Percentiles rank a stretch among this genome's conserved stretches.
Evolutionary conservation across 768 basidiomycete genomes (phyloP).

Genomic region (Xerocomus spinulosus): DNA sequence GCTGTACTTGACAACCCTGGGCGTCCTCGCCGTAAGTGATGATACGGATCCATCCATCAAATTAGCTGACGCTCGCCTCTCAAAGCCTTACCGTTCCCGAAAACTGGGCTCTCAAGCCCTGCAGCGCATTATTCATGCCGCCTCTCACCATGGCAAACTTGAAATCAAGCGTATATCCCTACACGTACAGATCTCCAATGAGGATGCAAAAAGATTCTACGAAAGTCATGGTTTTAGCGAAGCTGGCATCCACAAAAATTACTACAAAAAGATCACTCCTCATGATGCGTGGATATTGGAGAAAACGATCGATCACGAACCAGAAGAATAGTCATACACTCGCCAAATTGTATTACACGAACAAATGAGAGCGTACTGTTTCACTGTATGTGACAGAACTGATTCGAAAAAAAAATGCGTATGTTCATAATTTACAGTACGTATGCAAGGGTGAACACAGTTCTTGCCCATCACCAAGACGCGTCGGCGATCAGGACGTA

Average conservation of each 20-base stretch:
- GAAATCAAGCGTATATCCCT: slow-evolving; percentile 70
- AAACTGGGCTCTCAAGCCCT: slow-evolving; percentile 71
- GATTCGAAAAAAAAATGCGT: slow-evolving; percentile 14
- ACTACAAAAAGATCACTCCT: slow-evolving; percentile 88
- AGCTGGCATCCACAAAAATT: slow-evolving; percentile 59
- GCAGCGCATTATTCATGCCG: slow-evolving; percentile 61
- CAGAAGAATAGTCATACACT: slow-evolving; percentile 22
- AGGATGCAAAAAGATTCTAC: slow-evolving; percentile 74
- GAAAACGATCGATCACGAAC: slow-evolving; percentile 39
- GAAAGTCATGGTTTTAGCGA: slow-evolving; percentile 78
- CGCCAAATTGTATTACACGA: slow-evolving; percentile 26
- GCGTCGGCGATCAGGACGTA: slow-evolving; percentile 16
- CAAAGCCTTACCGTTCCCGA: slow-evolving; percentile 80
- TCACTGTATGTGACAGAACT: slow-evolving; percentile 14
- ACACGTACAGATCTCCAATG: slow-evolving; percentile 85
- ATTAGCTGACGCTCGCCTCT: slow-evolving; percentile 13
- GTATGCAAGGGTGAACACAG: slow-evolving; percentile 23
- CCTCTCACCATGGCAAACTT: slow-evolving; percentile 52
- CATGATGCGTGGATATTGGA: slow-evolving; percentile 87
- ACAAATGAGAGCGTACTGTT: neutral
- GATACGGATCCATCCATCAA: slow-evolving; percentile 7
- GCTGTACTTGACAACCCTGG: slow-evolving; percentile 87
- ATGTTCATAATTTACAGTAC: slow-evolving; percentile 29
- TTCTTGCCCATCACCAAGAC: slow-evolving; percentile 13
- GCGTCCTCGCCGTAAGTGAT: slow-evolving; percentile 72